Evolutionary conservation across 148 eudicot genomes (phyloP), one percentile per base, ranked within the genome.

Genomic region (Chenopodium formosanum): DNA sequence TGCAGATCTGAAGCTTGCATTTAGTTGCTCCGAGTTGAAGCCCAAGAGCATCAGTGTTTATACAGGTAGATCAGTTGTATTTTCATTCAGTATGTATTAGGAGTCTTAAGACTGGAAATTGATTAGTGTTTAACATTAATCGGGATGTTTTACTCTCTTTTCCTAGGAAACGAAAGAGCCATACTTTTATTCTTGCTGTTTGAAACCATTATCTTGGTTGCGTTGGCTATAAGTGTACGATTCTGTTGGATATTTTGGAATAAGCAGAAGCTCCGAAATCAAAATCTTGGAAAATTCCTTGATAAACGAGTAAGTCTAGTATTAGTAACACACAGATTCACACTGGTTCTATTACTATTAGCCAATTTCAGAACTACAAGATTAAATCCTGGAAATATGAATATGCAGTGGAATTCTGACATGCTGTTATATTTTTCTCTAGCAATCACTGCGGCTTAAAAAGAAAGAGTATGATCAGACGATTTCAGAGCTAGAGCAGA

Each of bases 231-330:
- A 62, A 66, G 77, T 19, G 97, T 91, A 48, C 84, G 95, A 69
- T 91, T 91, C 87, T 96, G 99, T 83, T 92, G 90, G 72, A 80
- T 90, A 62, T 94, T 96, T 81, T 96, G 99, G 99, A 83, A 85
- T 82, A 96, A 96, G 74, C 90, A 81, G 77, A 96, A 92, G 90
- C 90, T 96, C 74, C 95, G 89, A 90, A 87, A 78, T 78, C 98
- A 85, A 82, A 84, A 88, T 71, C 95, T 96, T 4, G 93, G 94
- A 60, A 87, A 80, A 81, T 94, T 96, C 84, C 89, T 96, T 9
- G 95, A 96, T 78, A 96, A 92, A 82, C 88, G 98, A 85, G 99
- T 94, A 87, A 87, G 97, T 78, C 60, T 67, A 47, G 7, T 31
- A 75, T 58, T 56, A 11, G 11, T 48, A 48, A 48, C 2, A 9